Base-by-base conservation (phyloP, 306 rosid species). In the Carpinus fangiana region DNA sequence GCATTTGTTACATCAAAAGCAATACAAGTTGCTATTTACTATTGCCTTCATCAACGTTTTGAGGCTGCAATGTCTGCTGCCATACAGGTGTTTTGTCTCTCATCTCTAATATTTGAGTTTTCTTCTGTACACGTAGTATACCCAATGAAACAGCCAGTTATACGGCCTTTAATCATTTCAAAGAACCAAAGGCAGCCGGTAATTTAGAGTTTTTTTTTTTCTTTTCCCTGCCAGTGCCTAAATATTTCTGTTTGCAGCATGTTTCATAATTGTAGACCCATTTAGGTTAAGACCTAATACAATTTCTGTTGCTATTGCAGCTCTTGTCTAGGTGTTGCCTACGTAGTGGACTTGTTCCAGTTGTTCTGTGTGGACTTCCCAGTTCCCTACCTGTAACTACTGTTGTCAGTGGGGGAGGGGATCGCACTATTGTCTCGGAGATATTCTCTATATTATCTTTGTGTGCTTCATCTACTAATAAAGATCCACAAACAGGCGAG, bases 341-440 rank as follows among this genome's bases (percentile, higher is more conserved):
- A 43, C 88, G 86, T 65, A 89, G 78, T 86, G 89, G 83, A 78
- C 80, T 76, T 78, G 88, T 95, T 84, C 91, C 98, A 5, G 90
- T 91, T 4, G 86, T 91, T n/a, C 90, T 95, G 28, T 95, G 99
- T 86, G 96, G 97, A 73, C 86, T 95, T 64, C 97, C 99, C 46
- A 86, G 82, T 76, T 91, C 98, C 79, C 91, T 95, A 68, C 99
- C 99, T 7, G 93, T 86, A 76, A 88, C 94, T 74, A 92, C 97
- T 67, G 88, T 95, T 84, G 97, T 95, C 64, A 95, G 99, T 81
- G 99, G 99, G 13, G 97, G 96, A 3, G 98, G 92, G 73, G 99
- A 95, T 80, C 93, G 94, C 48, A 95, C 98, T 73, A 85, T 95
- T 78, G 83, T 93, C 73, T 89, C 95, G 46, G 97, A 94, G 87